Evolutionary conservation across 257 asterid genomes (phyloP), one percentile per base, ranked within the genome.

Genomic region (Capsicum baccatum): DNA sequence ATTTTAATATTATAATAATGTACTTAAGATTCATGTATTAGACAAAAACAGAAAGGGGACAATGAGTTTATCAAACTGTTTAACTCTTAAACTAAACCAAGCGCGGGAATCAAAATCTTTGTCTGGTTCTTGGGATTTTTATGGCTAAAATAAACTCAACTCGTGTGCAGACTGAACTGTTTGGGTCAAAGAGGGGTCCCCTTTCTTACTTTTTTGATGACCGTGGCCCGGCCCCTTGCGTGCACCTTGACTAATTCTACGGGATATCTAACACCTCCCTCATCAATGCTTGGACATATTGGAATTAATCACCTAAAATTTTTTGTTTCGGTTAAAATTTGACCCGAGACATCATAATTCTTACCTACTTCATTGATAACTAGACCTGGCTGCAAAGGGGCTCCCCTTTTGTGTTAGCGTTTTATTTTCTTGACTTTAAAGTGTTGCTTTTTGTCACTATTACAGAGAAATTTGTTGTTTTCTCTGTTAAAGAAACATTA

Each of bases 31-130:
- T 86, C 82, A 87, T 58, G 66, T 52, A 54, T 84, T 78, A 78
- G 84, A 84, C 83, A 21, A 57, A 70, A 80, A 63, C 79, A 84
- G 79, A 78, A 84, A 62, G 47, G 67, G 13, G 64, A 84, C 57
- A 79, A 74, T 21, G 85, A n/a, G 81, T 82, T 80, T 63, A 26
- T 56, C 84, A 35, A 79, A 57, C 63, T 78, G 58, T 84, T 85
- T 79, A 81, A 57, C 74, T 66, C 83, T 83, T 78, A 81, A 79
- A 68, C 19, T 81, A 85, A 19, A 37, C 67, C 67, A 33, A 78
- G 89, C 89, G 85, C 92, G 64, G 84, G 85, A 85, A 86, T 89
- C 91, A 73, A 88, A 87, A 88, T 85, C 82, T 62, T 84, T 90
- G 92, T 88, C 94, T 86, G 86, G 68, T 88, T 82, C 39, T 69